These are phyloP conservation scores for Tricholoma hemisulphureum DNA, from an alignment of 768 basidiomycete species.

Conservation along the genomic window DNA sequence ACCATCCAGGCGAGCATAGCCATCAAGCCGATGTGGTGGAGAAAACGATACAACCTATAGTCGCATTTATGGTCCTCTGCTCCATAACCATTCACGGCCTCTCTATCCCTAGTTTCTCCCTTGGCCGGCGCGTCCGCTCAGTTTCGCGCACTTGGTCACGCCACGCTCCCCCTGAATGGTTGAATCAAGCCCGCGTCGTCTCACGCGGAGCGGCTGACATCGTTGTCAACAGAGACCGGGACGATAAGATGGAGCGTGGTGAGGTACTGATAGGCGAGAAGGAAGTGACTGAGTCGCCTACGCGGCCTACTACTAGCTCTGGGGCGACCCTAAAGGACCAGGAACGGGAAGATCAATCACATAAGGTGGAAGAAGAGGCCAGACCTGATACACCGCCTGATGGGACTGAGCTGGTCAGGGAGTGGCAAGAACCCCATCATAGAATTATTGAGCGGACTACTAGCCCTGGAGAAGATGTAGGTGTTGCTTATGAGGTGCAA, in stretches of 20 bases:
- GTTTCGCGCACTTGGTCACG: slow-evolving; percentile 91
- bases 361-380: not conserved
- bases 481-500: slow-evolving; percentile 14
- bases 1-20: slow-evolving; percentile 41
- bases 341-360: slow-evolving; percentile 9
- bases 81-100: slow-evolving; percentile 88
- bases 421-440: slow-evolving; percentile 75
- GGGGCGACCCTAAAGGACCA: slow-evolving; percentile 14
- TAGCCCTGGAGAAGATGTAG: slow-evolving; percentile 67
- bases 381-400: slow-evolving; percentile 42
- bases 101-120: slow-evolving; percentile 92
- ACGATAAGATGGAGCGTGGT: slow-evolving; percentile 51
- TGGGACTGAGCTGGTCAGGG: slow-evolving; percentile 40
- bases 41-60: slow-evolving; percentile 85
- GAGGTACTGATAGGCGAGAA: slow-evolving; percentile 12
- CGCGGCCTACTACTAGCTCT: slow-evolving; percentile 11
- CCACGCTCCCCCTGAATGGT: slow-evolving; percentile 80
- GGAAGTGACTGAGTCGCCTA: slow-evolving; percentile 9
- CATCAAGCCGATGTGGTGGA: slow-evolving; percentile 65
- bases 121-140: slow-evolving; percentile 86
- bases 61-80: slow-evolving; percentile 90
- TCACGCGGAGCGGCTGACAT: slow-evolving; percentile 66
- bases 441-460: slow-evolving; percentile 59
- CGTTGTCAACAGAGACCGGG: slow-evolving; percentile 74
- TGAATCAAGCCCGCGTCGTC: slow-evolving; percentile 71